Evolutionary conservation across 805 yeast species (phyloP).

Genomic region (Hanseniaspora jakobsenii): DNA sequence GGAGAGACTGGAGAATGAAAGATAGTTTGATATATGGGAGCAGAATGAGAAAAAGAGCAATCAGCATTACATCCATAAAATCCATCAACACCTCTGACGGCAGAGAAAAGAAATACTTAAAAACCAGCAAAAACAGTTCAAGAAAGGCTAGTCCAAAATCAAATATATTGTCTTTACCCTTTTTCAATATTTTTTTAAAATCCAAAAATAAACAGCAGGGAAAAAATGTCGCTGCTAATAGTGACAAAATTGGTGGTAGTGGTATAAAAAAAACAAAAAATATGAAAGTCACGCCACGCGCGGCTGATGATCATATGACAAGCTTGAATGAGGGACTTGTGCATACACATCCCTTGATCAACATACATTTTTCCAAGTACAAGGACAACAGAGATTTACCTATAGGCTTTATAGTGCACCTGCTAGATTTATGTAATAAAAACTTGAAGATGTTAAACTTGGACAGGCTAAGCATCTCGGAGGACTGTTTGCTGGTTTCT

Average conservation of each 20-base stretch:
- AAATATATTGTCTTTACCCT: no score
- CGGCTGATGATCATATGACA: no score
- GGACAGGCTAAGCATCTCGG: constrained; percentile 49
- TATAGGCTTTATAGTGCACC: constrained; percentile 58
- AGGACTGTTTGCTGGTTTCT: constrained; percentile 41
- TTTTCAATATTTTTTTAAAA: no score
- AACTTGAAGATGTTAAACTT: constrained; percentile 46
- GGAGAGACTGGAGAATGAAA: constrained; percentile 86
- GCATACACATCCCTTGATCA: constrained; percentile 47
- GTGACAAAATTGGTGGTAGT: no score
- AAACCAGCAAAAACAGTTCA: no score
- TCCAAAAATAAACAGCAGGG: no score
- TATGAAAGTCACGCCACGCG: no score
- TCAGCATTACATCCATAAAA: constrained; percentile 5
- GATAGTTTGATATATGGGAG: constrained; percentile 54
- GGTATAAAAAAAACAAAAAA: no score
- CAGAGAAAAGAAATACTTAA: not conserved
- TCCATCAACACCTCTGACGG: not conserved
- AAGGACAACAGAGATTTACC: constrained; percentile 67
- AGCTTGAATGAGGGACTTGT: no score
- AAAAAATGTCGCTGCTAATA: no score
- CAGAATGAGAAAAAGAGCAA: constrained; percentile 22
- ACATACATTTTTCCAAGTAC: constrained; percentile 49
- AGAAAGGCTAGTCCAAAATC: no score
- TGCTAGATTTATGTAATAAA: constrained; percentile 51